Evolutionary conservation across 495 filamentous ascomycete genomes (phyloP), one percentile per base, ranked within the genome.

Genomic region (Trichoderma erinaceum): DNA sequence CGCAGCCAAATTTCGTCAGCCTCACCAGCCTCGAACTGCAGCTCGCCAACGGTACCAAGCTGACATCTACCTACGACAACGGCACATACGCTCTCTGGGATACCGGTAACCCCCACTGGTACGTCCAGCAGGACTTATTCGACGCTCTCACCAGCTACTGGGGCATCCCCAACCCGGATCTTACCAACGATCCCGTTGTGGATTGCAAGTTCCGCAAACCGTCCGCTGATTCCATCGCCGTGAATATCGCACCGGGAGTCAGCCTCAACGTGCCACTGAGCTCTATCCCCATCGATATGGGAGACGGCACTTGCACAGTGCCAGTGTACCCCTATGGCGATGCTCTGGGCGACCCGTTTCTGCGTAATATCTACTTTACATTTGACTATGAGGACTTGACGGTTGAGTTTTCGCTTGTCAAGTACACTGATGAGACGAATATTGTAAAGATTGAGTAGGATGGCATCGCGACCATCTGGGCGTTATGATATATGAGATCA

Each of bases 1-100:
- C 8, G 11, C 56, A 61, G 56, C 56, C 56, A 3, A 61, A 61
- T 13, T 61, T 23, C 10, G 56, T 61, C 27, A 27, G 25, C 56
- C 56, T 61, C 8, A 35, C 56, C 11, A 61, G 56, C 13, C 12
- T 61, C 25, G 56, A 61, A 32, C 25, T 61, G 25, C 23, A 32
- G 56, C 56, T 61, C 25, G 10, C 56, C 23, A 61, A 61, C n/a
- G 56, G 56, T 7, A 61, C 56, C 11, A 32, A 12, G 16, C 2
- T 61, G 3, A 61, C 56, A 10, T 61, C 56, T 15, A 61, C 56
- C 11, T 61, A 61, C n/a, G 25, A 61, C 16, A 61, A 61, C 13
- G 56, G 56, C 8, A 61, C 56, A 25, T 61, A 61, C n/a, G 56
- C 56, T 32, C 56, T 61, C 25, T 61, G 56, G 56, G 56, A 61